Evolutionary conservation across 2,329 filamentous ascomycete genomes (phyloP).

Genomic region (Sporothrix humicola): DNA sequence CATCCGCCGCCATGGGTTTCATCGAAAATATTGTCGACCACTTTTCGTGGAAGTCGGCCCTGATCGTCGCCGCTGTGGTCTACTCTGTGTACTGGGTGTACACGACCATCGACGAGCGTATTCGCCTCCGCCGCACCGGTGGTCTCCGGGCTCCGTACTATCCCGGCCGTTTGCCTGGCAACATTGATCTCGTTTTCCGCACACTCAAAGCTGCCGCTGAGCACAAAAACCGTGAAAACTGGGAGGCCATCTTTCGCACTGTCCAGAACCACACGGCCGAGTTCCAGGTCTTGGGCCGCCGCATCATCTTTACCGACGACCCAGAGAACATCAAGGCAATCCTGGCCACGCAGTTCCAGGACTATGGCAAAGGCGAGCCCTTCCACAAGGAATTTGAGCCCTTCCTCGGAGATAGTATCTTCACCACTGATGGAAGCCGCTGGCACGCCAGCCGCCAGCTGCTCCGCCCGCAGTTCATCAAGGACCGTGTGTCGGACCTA

Average conservation of each 20-base stretch:
- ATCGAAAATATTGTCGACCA: conserved; percentile 55
- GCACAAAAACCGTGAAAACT: conserved; percentile 66
- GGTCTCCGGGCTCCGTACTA: conserved; percentile 24
- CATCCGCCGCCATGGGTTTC: conserved; percentile 51
- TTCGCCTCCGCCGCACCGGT: conserved; percentile 35
- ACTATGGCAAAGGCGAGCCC: conserved; percentile 79
- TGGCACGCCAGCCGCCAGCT: conserved; percentile 85
- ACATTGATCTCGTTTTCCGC: conserved; percentile 67
- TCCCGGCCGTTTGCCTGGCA: conserved; percentile 47
- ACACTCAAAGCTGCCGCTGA: conserved; percentile 58
- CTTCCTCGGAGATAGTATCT: conserved; percentile 78
- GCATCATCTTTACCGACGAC: conserved; percentile 78
- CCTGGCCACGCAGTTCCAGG: conserved; percentile 81
- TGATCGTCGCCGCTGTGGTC: conserved; percentile 49
- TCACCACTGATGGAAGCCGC: conserved; percentile 75
- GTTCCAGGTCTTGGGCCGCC: conserved; percentile 57
- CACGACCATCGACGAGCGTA: conserved; percentile 23
- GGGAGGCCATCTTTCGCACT: conserved; percentile 58
- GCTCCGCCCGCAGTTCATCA: conserved; percentile 84
- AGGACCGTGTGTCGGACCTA: conserved; percentile 81
- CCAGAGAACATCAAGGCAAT: conserved; percentile 91
- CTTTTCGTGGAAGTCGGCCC: conserved; percentile 50
- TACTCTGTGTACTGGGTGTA: conserved; percentile 44
- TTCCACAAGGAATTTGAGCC: conserved; percentile 78
- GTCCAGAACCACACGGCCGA: conserved; percentile 65